These are phyloP conservation scores for Dunaliella primolecta DNA, from an alignment of 139 green algal genomes.

Conservation along the genomic window DNA sequence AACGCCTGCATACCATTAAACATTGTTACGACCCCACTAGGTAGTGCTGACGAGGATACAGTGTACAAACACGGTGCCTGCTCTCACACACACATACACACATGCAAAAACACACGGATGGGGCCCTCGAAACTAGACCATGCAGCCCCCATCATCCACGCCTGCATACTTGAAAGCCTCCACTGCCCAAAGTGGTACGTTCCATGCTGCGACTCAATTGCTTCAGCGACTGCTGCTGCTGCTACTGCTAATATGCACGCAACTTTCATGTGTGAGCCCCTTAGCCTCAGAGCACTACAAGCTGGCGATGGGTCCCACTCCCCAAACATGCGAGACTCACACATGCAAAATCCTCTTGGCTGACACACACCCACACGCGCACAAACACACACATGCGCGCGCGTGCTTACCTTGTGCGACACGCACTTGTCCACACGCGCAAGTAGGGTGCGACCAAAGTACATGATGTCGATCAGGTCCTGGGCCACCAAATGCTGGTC, in stretches of 20 bases:
- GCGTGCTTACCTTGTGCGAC: background rate
- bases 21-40: too few relatives aligned
- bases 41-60: background rate
- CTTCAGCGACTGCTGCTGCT: background rate
- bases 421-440: background rate
- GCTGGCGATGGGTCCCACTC: background rate
- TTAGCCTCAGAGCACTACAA: background rate
- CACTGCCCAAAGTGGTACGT: background rate
- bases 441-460: slow-evolving; percentile 3
- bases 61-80: background rate
- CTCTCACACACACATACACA: background rate
- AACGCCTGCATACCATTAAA: background rate
- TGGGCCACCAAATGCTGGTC: background rate
- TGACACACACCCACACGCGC: background rate
- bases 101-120: too few relatives aligned
- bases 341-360: background rate
- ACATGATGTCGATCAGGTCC: background rate
- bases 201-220: background rate
- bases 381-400: background rate
- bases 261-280: too few relatives aligned
- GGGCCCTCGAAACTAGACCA: too few relatives aligned
- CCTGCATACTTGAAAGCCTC: background rate
- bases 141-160: too few relatives aligned
- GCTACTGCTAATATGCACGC: background rate
- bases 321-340: background rate